Conservation (phyloP, 2,329 filamentous ascomycete species). For the Ceratocystis variospora region DNA sequence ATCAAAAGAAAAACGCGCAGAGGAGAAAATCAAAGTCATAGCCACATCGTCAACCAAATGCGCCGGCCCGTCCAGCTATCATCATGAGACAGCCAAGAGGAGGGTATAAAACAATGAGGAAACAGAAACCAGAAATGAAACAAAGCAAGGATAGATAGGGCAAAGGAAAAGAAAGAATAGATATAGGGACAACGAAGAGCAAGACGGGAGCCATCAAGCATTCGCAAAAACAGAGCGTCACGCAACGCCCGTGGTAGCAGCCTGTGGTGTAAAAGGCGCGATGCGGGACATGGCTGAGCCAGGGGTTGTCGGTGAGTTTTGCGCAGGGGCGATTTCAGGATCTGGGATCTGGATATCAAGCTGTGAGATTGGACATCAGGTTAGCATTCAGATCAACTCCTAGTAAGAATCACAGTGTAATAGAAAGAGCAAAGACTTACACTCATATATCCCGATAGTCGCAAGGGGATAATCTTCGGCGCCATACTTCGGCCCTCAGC, state of each 20-base stretch:
- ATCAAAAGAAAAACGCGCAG: not conserved
- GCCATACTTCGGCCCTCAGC: slow-evolving; percentile 38
- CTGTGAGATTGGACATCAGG: slow-evolving; percentile 28
- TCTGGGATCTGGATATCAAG: slow-evolving; percentile 72
- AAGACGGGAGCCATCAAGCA: not conserved
- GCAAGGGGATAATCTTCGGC: slow-evolving; percentile 63
- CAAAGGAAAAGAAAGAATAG: not conserved
- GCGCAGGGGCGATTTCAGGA: slow-evolving; percentile 50
- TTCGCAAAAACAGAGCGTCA: not conserved
- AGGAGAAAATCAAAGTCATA: not conserved
- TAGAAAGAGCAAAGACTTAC: slow-evolving; percentile 33
- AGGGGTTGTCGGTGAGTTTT: slow-evolving; percentile 33
- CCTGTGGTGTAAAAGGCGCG: slow-evolving; percentile 6
- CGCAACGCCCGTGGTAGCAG: not conserved
- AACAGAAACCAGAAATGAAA: not conserved
- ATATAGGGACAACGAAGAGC: not conserved
- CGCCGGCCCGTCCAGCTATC: not conserved
- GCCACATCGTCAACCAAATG: slow-evolving; percentile 2
- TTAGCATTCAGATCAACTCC: not conserved
- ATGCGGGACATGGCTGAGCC: slow-evolving; percentile 20
- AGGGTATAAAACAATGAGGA: slow-evolving; percentile 1
- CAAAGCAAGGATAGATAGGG: not conserved
- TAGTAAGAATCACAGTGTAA: not conserved
- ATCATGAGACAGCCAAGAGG: not conserved
- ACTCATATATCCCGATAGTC: slow-evolving; percentile 77